phyloP scores from a whole-genome alignment of 2,329 filamentous ascomycete species.

The Thelonectria olida region DNA sequence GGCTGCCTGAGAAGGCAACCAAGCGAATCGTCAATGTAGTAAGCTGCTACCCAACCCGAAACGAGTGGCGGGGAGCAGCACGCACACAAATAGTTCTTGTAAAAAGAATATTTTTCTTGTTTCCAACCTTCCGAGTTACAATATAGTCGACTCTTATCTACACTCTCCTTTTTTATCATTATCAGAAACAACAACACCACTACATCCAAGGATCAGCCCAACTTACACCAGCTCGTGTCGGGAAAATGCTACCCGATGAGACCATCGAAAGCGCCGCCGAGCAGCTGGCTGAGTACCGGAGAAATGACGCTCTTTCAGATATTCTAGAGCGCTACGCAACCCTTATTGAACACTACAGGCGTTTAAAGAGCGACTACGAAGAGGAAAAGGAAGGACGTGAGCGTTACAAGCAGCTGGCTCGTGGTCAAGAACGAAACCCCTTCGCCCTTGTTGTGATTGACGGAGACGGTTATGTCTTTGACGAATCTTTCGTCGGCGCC shows the following conservation, averaged over 20 bases:
- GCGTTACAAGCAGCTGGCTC: conserved; percentile 63
- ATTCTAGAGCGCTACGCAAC: conserved; percentile 44
- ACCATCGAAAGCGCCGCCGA: conserved; percentile 25
- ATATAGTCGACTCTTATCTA: too few species aligned
- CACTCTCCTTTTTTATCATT: too few species aligned
- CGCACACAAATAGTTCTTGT: too few species aligned
- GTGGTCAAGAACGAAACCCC: conserved; percentile 60
- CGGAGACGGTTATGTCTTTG: conserved; percentile 66
- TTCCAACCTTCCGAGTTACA: too few species aligned
- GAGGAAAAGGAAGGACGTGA: conserved; percentile 63
- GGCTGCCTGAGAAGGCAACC: too few species aligned
- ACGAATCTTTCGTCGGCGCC: conserved; percentile 56
- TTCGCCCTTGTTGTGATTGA: conserved; percentile 71
- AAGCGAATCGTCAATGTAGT: too few species aligned
- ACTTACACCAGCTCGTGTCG: too few species aligned
- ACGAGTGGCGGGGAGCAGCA: too few species aligned
- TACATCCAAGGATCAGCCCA: too few species aligned
- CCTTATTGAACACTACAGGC: conserved; percentile 63
- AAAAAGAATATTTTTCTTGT: too few species aligned
- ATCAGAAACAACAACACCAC: too few species aligned
- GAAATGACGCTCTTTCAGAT: conserved; percentile 36
- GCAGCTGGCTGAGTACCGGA: conserved; percentile 45
- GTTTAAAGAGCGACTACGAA: conserved; percentile 65
- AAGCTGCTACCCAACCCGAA: too few species aligned
- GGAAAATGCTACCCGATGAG: neutral